Base-by-base conservation (phyloP, 768 basidiomycete genomes). In the Suillus placidus region DNA sequence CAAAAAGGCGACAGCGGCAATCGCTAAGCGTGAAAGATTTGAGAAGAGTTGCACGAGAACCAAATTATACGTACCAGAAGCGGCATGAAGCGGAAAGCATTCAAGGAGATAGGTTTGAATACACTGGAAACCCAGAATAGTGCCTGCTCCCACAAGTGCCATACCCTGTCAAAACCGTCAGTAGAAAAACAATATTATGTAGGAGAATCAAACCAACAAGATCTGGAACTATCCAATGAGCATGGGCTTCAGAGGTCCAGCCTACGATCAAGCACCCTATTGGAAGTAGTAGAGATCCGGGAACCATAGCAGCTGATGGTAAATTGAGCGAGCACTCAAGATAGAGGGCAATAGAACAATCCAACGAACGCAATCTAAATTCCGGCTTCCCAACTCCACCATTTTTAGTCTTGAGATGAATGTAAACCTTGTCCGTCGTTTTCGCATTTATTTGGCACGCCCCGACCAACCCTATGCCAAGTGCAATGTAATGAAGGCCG, bases 71-170 rank as follows among this genome's bases (percentile, higher is more conserved):
- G 7, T 68, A 89, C 88, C 88, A 54, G 88, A 90, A 8, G 90
- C 90, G 57, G 90, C 87, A 67, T 91, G 80, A 3, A 90, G 74
- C 0, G 88, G 85, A 72, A 90, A 92, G 0, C 84, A 74, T 66
- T 92, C 89, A 32, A 93, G 83, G 60, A 91, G 76, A 61, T 92
- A 94, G 1, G 86, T 86, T 68, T 89, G 87, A 8, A 88, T 86
- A 2, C 80, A 73, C 71, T 90, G 87, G 76, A 89, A 88, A 64
- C 79, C 78, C 16, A 89, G 76, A 63, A 90, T 88, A 23, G 84
- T 76, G 0, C 88, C 89, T 0, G 79, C 82, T 10, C 88, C 88
- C n/a, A 90, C 74, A 20, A 85, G 74, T 0, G 78, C 81, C 34
- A 88, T 86, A 1, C 88, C 89, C 88, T 89, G 64, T 32, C 8